Base-by-base conservation (phyloP, 2,329 filamentous ascomycete genomes). In the Pseudocercospora macadamiae region DNA sequence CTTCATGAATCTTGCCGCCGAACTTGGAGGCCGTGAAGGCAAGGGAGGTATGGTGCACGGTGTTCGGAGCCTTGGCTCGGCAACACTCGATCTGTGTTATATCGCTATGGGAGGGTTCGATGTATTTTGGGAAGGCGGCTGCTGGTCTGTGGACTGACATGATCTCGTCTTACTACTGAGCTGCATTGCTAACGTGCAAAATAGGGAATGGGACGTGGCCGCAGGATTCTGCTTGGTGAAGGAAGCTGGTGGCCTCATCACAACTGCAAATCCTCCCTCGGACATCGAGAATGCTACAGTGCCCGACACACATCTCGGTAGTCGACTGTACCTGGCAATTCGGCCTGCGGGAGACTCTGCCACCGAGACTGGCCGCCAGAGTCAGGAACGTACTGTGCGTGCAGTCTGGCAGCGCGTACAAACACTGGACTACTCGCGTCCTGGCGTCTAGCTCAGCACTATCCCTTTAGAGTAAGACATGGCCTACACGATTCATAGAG, bases 41-140 rank as follows among this genome's bases (percentile, higher is more conserved):
- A 86, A 84, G 65, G 89, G 89, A 0, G 89, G 88, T 0, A 92
- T 92, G 89, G 89, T 91, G 5, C 89, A 92, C 73, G 89, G 89
- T 0, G 79, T 92, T 45, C 76, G 89, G 61, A 89, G 88, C 71
- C 71, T 92, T 57, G 89, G 89, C 21, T 88, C 87, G 68, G 89
- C 89, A 7, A 90, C 89, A 1, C 70, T 92, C 54, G 89, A 91
- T 72, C 74, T 92, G 49, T 89, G 88, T 0, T 92, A 91, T 71
- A 84, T 85, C 8, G 89, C 89, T 10, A 89, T 89, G 82, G 89
- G 64, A 0, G 80, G 85, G 0, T 87, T 91, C 64, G 89, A 92
- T 73, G 90, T 91, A 9, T 91, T 89, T 89, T 92, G 89, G 89
- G 89, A 92, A 70, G 89, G 88, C 2, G 89, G 89, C 5, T 69